These are phyloP conservation scores for Umbelopsis ramanniana DNA, from an alignment of 192 early-diverging fungal genomes.

Conservation along the genomic window DNA sequence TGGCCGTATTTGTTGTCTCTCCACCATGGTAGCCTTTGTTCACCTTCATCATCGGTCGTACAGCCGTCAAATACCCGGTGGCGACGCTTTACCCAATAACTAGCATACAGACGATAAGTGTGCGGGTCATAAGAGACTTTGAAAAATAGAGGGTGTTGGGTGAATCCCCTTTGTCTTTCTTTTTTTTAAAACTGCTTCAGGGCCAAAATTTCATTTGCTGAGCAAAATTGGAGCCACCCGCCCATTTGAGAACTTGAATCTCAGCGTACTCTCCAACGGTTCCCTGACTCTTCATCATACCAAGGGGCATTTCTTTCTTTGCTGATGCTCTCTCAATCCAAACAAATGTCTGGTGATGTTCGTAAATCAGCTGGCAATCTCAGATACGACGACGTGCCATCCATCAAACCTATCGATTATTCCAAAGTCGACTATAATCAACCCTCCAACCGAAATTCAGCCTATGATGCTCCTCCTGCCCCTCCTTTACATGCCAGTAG, in stretches of 20 bases:
- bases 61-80: no score
- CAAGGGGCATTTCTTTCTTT: not conserved
- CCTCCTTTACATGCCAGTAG: slow-evolving; percentile 3
- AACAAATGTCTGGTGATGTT: slow-evolving; percentile 13
- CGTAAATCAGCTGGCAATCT: slow-evolving; percentile 14
- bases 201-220: not conserved
- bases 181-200: not conserved
- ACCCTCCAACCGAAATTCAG: not conserved
- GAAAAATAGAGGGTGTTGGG: no score
- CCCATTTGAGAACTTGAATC: not conserved
- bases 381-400: not conserved
- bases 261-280: no score
- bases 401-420: not conserved
- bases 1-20: no score
- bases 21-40: no score
- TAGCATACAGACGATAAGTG: no score
- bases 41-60: no score
- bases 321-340: slow-evolving; percentile 15
- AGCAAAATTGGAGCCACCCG: not conserved
- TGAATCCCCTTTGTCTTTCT: no score
- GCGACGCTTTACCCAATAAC: no score
- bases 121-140: no score
- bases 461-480: slow-evolving; percentile 6
- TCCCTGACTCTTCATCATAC: not conserved
- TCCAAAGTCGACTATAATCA: not conserved